These are phyloP conservation scores for Stemphylium lycopersici DNA, from an alignment of 2,329 filamentous ascomycete genomes.

Conservation along the genomic window DNA sequence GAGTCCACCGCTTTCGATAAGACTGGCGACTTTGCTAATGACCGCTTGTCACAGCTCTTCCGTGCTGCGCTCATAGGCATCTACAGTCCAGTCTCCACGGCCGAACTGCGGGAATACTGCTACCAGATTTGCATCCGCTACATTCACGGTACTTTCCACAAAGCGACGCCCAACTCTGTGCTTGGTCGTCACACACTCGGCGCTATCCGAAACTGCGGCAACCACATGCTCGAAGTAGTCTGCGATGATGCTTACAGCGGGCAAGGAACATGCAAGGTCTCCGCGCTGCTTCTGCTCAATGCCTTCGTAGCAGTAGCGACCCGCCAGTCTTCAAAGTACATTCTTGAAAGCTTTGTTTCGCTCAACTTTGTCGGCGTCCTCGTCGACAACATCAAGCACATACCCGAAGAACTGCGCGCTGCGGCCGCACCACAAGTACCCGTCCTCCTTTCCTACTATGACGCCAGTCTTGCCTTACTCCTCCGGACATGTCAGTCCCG, in stretches of 20 bases:
- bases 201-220: constrained; percentile 79
- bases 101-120: constrained; percentile 79
- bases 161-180: constrained; percentile 43
- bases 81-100: constrained; percentile 71
- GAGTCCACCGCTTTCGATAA: constrained; percentile 52
- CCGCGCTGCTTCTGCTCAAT: constrained; percentile 83
- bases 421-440: constrained; percentile 56
- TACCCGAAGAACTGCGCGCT: constrained; percentile 68
- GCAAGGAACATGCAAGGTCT: constrained; percentile 79
- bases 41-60: constrained; percentile 91
- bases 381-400: constrained; percentile 81
- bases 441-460: constrained; percentile 64
- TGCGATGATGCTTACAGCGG: constrained; percentile 94
- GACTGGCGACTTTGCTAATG: constrained; percentile 75
- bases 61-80: constrained; percentile 83
- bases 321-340: constrained; percentile 71
- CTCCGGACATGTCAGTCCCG: constrained; percentile 83
- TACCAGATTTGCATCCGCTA: constrained; percentile 93
- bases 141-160: constrained; percentile 69
- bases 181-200: constrained; percentile 62
- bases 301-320: constrained; percentile 76
- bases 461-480: constrained; percentile 81
- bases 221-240: constrained; percentile 80
- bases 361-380: constrained; percentile 92
- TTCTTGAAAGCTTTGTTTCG: constrained; percentile 79